Evolutionary conservation across 108 stramenopile genomes (phyloP).

Genomic region (Cyclotella sp.): DNA sequence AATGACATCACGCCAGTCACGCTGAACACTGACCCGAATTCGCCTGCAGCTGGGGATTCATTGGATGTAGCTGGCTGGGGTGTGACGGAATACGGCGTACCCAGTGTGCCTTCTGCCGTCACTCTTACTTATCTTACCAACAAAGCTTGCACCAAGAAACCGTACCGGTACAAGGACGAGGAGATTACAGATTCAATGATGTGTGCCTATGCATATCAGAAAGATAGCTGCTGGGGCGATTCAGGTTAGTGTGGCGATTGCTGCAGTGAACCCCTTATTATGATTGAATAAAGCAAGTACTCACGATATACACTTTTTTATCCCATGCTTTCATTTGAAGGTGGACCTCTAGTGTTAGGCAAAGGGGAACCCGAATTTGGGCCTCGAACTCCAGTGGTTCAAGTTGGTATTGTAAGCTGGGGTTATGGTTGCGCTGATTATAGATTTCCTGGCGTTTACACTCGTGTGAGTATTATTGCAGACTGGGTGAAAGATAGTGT

Average conservation of each 20-base stretch:
- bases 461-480: background rate
- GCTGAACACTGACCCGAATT: background rate
- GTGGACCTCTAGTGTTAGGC: background rate
- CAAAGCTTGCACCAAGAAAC: constrained; percentile 5
- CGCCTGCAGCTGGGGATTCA: background rate
- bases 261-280: too few relatives aligned
- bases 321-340: background rate
- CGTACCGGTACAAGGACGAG: background rate
- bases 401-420: constrained; percentile 43
- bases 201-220: background rate
- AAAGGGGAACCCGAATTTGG: background rate
- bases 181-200: constrained; percentile 1
- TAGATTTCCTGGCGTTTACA: constrained; percentile 43
- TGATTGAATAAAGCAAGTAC: too few relatives aligned
- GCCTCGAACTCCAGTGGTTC: background rate
- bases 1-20: background rate
- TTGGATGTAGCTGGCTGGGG: background rate
- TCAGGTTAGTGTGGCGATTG: background rate
- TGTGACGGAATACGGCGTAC: background rate
- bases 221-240: background rate
- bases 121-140: background rate
- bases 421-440: constrained; percentile 30
- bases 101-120: background rate
- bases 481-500: background rate
- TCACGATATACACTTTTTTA: too few relatives aligned